Conservation (phyloP, 2,329 filamentous ascomycete species). For the Fusarium bulbicola region DNA sequence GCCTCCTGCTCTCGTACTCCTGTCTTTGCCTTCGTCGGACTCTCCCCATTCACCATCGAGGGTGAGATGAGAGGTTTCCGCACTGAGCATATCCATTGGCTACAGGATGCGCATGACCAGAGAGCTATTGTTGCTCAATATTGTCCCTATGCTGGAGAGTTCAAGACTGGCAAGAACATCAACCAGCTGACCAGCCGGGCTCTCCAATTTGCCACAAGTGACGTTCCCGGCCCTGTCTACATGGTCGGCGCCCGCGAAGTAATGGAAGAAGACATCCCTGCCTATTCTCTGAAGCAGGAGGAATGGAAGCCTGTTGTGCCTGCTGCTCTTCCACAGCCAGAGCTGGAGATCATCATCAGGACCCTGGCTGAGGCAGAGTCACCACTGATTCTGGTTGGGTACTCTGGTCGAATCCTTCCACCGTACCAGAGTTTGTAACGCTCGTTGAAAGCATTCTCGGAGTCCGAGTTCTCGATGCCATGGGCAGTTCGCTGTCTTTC, state of each 20-base stretch:
- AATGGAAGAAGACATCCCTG: slow-evolving; percentile 84
- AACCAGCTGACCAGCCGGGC: slow-evolving; percentile 89
- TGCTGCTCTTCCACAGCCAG: slow-evolving; percentile 61
- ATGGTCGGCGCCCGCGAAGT: slow-evolving; percentile 79
- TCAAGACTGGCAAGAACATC: slow-evolving; percentile 83
- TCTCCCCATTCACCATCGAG: slow-evolving; percentile 79
- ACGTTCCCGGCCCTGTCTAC: slow-evolving; percentile 82
- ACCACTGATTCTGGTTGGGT: slow-evolving; percentile 9
- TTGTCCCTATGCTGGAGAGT: slow-evolving; percentile 81
- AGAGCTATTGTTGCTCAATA: slow-evolving; percentile 83
- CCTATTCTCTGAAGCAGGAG: slow-evolving; percentile 71
- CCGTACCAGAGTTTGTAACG: slow-evolving; percentile 62
- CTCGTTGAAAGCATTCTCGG: slow-evolving; percentile 73
- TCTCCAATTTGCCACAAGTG: slow-evolving; percentile 79
- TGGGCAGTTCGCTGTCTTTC: slow-evolving; percentile 82
- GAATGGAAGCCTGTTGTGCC: slow-evolving; percentile 76
- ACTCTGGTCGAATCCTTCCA: slow-evolving; percentile 9
- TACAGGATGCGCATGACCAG: slow-evolving; percentile 83
- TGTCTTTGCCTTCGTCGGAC: slow-evolving; percentile 78
- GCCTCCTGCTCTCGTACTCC: slow-evolving; percentile 77
- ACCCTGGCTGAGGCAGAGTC: slow-evolving; percentile 5
- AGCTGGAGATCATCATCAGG: background rate
- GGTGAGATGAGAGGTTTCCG: slow-evolving; percentile 78
- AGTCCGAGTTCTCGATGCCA: slow-evolving; percentile 76
- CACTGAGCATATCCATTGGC: slow-evolving; percentile 86